Percentiles rank a stretch among this genome's conserved stretches.
phyloP scores from a whole-genome alignment of 192 early-diverging fungal genomes.

The Chytriomyces sp. region DNA sequence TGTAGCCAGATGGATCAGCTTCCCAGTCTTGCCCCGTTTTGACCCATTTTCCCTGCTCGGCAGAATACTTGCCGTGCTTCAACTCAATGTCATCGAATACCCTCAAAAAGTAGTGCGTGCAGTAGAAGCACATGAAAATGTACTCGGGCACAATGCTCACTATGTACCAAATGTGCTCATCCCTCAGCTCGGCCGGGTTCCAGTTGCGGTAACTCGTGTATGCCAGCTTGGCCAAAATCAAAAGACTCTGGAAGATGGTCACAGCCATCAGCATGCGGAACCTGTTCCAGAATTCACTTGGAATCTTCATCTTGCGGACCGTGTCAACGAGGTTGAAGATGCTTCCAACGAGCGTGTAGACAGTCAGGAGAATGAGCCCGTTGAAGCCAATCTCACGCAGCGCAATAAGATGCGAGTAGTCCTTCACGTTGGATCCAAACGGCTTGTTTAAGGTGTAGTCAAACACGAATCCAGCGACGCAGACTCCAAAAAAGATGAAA shows the following conservation, averaged over 20 bases:
- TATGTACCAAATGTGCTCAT: conserved; percentile 7
- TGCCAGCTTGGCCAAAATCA: conserved; percentile 1
- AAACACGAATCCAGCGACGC: conserved; percentile 6
- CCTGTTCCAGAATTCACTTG: neutral
- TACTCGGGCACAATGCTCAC: conserved; percentile 4
- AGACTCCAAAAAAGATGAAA: conserved; percentile 10
- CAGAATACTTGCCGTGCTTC: too few relatives aligned
- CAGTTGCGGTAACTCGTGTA: conserved; percentile 21
- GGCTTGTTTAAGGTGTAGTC: conserved; percentile 30
- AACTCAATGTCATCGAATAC: conserved; percentile 14
- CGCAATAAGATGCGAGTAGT: neutral
- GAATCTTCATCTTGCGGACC: neutral
- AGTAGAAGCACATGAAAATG: neutral
- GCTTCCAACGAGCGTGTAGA: conserved; percentile 16
- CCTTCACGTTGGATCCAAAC: conserved; percentile 18
- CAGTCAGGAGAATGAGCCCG: conserved; percentile 20
- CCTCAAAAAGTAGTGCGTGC: neutral
- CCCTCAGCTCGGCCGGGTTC: conserved; percentile 2
- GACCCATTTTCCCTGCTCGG: too few relatives aligned
- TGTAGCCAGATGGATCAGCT: too few relatives aligned
- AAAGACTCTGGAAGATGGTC: neutral
- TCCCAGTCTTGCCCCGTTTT: too few relatives aligned
- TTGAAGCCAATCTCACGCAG: conserved; percentile 30
- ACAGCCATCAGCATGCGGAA: neutral
- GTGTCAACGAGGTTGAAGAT: conserved; percentile 2